Evolutionary conservation across 2,329 filamentous ascomycete genomes (phyloP), one percentile per base, ranked within the genome.

Genomic region (Penicillium psychrosexuale): DNA sequence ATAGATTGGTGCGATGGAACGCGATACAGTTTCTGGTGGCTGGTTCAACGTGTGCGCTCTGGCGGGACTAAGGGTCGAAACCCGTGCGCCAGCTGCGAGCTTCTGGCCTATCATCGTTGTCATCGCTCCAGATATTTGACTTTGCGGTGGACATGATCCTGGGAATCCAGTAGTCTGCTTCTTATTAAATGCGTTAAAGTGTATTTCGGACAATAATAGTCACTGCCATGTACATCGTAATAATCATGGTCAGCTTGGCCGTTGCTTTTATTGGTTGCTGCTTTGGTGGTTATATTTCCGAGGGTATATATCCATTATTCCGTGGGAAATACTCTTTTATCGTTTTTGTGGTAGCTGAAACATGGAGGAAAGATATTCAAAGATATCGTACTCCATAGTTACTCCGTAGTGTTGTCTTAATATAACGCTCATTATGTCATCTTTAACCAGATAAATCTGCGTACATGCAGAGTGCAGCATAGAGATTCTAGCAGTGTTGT

Each of bases 31-130:
- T 49, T 49, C 51, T 42, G 31, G 3, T 49, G 38, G 38, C 40
- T 51, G 33, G 51, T 39, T 37, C 45, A 50, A 50, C 33, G 46
- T 49, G 33, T 54, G 19, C 17, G 19, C 17, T 47, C 43, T 46
- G 45, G 17, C 8, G 34, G 24, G 36, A 37, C 51, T 33, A 44
- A 43, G 51, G 24, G 22, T 48, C 36, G 38, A 34, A 50, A 28
- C 31, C 51, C 46, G 39, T 54, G 51, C 46, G 19, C 39, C 51
- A 44, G 27, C 13, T 39, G 5, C 24, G 19, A 36, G 38, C 38
- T 36, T 33, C 39, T 22, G 28, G 46, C 51, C 51, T 54, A 50
- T 54, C 46, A 50, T 36, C 27, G 39, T 54, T 54, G 51, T 54
- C 51, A 15, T n/a, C 19, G 24, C 36, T 53, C 42, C 39, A 39